Evolutionary conservation across 768 basidiomycete species (phyloP).

Genomic region (Rhizopogon sp.): DNA sequence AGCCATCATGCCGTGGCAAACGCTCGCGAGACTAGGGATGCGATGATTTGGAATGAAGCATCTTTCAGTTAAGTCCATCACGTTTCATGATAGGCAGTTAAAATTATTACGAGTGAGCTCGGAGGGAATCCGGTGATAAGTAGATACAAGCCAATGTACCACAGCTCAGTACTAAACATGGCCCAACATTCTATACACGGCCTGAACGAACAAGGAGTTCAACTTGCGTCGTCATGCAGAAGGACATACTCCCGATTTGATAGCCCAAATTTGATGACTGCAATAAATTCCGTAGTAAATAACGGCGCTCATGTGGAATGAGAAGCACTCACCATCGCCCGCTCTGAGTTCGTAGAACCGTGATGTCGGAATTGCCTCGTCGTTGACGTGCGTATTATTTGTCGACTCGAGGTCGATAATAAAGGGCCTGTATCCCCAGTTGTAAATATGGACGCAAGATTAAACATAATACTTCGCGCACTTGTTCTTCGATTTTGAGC

Average conservation of each 20-base stretch:
- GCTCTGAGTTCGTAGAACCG: slow-evolving; percentile 82
- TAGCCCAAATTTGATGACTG: slow-evolving; percentile 84
- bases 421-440: slow-evolving; percentile 65
- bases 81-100: not conserved
- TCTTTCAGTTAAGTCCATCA: not conserved
- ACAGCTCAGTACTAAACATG: too few relatives aligned
- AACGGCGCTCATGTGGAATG: not conserved
- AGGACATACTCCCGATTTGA: slow-evolving; percentile 82
- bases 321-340: slow-evolving; percentile 61
- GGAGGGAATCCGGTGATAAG: not conserved
- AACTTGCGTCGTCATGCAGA: slow-evolving; percentile 70
- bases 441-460: slow-evolving; percentile 3
- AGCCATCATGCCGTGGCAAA: not conserved
- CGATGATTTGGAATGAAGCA: not conserved
- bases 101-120: not conserved
- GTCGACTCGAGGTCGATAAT: slow-evolving; percentile 99
- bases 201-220: not conserved
- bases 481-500: slow-evolving; percentile 77
- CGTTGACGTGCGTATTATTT: slow-evolving; percentile 92
- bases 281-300: slow-evolving; percentile 7
- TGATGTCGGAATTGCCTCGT: slow-evolving; percentile 74
- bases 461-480: slow-evolving; percentile 32
- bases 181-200: not conserved
- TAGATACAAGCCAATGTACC: not conserved
- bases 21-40: not conserved